Base-by-base conservation (phyloP, 768 basidiomycete genomes). In the Ramaria rubella region DNA sequence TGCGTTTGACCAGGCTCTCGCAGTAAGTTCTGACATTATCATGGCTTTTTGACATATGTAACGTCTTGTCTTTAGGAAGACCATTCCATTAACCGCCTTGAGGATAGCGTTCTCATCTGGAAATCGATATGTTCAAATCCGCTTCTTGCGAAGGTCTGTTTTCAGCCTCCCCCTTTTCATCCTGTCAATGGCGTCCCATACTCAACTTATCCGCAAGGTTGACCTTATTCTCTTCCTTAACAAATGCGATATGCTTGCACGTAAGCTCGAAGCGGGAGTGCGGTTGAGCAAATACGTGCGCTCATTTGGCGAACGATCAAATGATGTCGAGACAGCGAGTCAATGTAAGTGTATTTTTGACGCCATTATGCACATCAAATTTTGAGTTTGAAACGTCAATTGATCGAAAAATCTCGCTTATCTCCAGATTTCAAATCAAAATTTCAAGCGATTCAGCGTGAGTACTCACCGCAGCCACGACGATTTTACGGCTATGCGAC, bases 401-500 rank as follows among this genome's bases (percentile, higher is more conserved):
- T n/a, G 7, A 11, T 5, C 50, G 14, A 12, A n/a, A 17, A 5
- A 4, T 5, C 52, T 3, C 36, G 15, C 17, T 4, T 24, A 27
- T 26, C 19, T 27, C 6, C 29, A 60, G 59, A 60, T 42, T 60
- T 60, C 49, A 57, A 55, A 52, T 50, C 59, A 12, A 60, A 60
- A 31, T 88, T 88, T 62, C 80, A 76, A 60, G 86, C 85, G 12
- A 87, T 89, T 23, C 87, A 87, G 62, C 73, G 87, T 60, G 86
- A 87, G 66, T 82, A 85, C 64, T 87, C 86, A 3, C 86, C 84
- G 1, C 76, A 74, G 36, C 86, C 86, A 49, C 76, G 87, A 46
- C 86, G 86, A 64, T 89, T 88, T 62, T 88, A 89, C 62, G 82
- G 82, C 11, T 89, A 86, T 64, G 85, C 82, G 61, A 89, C 86